Evolutionary conservation across 2,329 filamentous ascomycete species (phyloP).

Genomic region (Clonostachys solani): DNA sequence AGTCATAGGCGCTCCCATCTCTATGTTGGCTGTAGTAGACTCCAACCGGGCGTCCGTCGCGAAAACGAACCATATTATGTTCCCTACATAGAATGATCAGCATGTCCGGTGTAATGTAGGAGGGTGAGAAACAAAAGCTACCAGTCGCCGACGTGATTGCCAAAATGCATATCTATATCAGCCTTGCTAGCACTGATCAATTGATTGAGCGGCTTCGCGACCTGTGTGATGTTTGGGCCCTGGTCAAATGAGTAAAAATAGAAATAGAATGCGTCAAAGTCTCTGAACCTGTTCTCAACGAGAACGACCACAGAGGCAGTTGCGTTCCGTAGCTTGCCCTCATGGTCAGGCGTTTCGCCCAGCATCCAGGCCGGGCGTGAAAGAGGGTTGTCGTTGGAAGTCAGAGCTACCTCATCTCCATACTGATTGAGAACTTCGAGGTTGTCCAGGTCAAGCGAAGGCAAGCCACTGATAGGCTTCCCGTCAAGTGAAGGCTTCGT

Average conservation of each 20-base stretch:
- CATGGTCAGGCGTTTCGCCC: constrained; percentile 13
- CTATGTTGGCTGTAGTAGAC: constrained; percentile 21
- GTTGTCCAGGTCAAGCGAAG: constrained; percentile 16
- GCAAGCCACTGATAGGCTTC: constrained; percentile 8
- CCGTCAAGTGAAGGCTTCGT: constrained; percentile 13
- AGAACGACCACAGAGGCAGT: constrained; percentile 19
- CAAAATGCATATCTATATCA: constrained; percentile 10
- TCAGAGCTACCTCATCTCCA: constrained; percentile 13
- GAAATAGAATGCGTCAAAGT: constrained; percentile 21
- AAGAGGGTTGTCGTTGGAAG: constrained; percentile 15
- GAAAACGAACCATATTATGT: constrained; percentile 24
- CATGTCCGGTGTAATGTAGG: too few relatives aligned
- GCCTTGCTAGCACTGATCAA: constrained; percentile 8
- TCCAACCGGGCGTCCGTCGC: constrained; percentile 11
- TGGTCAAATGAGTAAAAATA: constrained; percentile 25
- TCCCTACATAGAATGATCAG: constrained; percentile 12
- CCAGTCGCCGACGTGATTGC: constrained; percentile 18
- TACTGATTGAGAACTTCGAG: constrained; percentile 13
- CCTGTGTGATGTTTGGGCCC: constrained; percentile 18
- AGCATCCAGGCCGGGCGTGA: constrained; percentile 14
- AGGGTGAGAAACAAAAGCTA: neutral
- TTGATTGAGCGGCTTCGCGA: constrained; percentile 14
- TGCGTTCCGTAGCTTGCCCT: constrained; percentile 11
- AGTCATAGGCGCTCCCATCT: constrained; percentile 15
- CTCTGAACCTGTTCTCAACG: constrained; percentile 8